Evolutionary conservation across 163 green algal species (phyloP).

Genomic region (Scenedesmus sp.): DNA sequence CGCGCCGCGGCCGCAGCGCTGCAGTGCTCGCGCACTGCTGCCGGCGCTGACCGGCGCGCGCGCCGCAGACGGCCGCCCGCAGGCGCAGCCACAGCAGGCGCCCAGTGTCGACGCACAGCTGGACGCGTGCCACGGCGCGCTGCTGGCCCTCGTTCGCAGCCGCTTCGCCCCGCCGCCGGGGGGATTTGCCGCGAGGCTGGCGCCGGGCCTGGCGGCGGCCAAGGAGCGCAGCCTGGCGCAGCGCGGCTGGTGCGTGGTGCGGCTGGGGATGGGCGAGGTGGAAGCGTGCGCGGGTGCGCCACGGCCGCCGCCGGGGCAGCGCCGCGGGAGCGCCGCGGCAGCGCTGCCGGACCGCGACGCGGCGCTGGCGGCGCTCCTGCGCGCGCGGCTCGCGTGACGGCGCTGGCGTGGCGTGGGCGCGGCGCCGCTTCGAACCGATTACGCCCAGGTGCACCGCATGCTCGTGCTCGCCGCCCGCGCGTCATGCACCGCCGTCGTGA

Average conservation of each 20-base stretch:
- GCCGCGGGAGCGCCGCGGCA: background rate
- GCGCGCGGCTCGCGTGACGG: conserved; percentile 3
- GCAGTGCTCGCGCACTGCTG: background rate
- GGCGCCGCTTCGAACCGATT: too few species aligned
- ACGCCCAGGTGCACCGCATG: too few species aligned
- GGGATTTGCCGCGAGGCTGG: conserved; percentile 3
- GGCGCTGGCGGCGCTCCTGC: conserved; percentile 7
- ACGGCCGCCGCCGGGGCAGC: background rate
- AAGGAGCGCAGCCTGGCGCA: conserved; percentile 7
- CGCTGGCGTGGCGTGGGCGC: too few species aligned
- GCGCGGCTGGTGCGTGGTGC: conserved; percentile 12
- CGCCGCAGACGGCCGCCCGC: background rate
- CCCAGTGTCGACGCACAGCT: background rate
- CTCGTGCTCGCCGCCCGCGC: too few species aligned
- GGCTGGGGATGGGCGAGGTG: conserved; percentile 2
- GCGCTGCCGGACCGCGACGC: too few species aligned
- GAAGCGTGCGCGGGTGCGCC: background rate
- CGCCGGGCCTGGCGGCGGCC: conserved; percentile 14
- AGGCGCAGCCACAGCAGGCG: background rate
- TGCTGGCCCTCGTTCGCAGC: conserved; percentile 22
- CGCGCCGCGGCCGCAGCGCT: background rate
- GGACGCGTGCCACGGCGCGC: conserved; percentile 5
- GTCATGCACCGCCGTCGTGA: too few species aligned
- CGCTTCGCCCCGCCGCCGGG: conserved; percentile 19
- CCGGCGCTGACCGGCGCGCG: background rate